Evolutionary conservation across 768 basidiomycete species (phyloP), one percentile per base, ranked within the genome.

Genomic region (Lactifluus piperatus): DNA sequence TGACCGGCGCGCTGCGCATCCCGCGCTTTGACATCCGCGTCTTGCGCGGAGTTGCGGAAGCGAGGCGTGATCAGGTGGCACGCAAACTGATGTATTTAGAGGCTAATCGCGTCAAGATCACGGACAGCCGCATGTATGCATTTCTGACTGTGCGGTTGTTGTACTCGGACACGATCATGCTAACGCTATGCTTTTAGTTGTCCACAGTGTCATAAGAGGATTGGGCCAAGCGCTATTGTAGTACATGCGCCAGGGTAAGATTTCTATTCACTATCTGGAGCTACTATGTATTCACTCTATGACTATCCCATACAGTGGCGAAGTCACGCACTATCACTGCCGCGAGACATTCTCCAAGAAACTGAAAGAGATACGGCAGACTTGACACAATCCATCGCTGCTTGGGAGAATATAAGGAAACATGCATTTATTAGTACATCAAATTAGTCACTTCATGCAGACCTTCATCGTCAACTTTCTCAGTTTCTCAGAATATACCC

Each of bases 311-410:
- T 49, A 34, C 65, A 97, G 94, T 50, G 94, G 94, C 9, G 92
- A 95, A 72, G 94, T 97, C 2, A 98, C 94, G 0, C 95, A 97
- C 72, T 94, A 94, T 70, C 90, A 95, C 62, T 98, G 94, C 69
- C 86, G 93, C 27, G 94, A 97, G 68, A 78, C 79, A 0, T 97
- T 93, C 68, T 75, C 89, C 10, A 74, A 71, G 50, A 79, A 74
- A 57, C 66, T 86, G 54, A 77, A 76, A 46, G 78, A 80, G 60
- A 72, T 65, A 32, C 47, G 52, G 27, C 59, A 60, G 36, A 27
- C 27, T 45, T 61, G 50, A 57, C 48, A 49, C 29, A 46, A 1
- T 14, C 30, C 14, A 37, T 3, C 13, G 13, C 37, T 20, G n/a
- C n/a, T n/a, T 46, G 16, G 34, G 20, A 51, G 44, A 16, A 48